A percentile compares a stretch with the other conserved stretches of the same genome.
These are phyloP conservation scores for Gossypium gossypioides DNA, from an alignment of 441 rosid species.

Conservation along the genomic window DNA sequence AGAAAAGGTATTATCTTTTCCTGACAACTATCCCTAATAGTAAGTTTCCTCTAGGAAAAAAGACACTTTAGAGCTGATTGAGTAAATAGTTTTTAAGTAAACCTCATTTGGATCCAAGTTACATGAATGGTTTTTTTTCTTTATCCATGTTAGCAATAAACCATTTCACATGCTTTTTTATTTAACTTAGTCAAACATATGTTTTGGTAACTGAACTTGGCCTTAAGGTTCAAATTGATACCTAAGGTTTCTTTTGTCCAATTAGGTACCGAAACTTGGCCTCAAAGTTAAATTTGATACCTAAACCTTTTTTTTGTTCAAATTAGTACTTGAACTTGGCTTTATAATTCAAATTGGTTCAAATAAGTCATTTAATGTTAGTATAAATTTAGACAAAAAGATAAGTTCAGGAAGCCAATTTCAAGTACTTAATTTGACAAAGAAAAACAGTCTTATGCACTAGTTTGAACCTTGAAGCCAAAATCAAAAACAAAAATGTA, in stretches of 20 bases:
- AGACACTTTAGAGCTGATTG: not conserved
- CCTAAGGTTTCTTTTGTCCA: too few relatives aligned
- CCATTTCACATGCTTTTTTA: not conserved
- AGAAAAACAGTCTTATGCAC: not conserved
- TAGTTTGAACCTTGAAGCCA: too few relatives aligned
- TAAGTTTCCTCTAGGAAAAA: not conserved
- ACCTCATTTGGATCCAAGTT: not conserved
- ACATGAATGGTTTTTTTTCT: not conserved
- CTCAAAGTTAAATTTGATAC: too few relatives aligned
- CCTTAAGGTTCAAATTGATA: not conserved
- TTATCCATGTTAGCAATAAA: not conserved
- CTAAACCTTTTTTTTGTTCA: not conserved
- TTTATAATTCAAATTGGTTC: not conserved
- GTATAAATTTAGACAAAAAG: too few relatives aligned
- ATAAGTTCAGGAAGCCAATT: not conserved
- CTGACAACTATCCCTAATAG: not conserved
- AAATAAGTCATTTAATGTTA: not conserved
- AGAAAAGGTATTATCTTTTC: slow-evolving; percentile 59
- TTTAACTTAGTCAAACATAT: not conserved
- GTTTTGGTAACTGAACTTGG: not conserved
- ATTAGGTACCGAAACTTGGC: too few relatives aligned
- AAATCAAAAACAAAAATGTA: not conserved
- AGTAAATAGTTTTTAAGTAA: not conserved
- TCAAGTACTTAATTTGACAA: not conserved
- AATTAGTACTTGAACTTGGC: not conserved